Base-by-base conservation (phyloP, 208 protist species). In the Naegleria fowleri region DNA sequence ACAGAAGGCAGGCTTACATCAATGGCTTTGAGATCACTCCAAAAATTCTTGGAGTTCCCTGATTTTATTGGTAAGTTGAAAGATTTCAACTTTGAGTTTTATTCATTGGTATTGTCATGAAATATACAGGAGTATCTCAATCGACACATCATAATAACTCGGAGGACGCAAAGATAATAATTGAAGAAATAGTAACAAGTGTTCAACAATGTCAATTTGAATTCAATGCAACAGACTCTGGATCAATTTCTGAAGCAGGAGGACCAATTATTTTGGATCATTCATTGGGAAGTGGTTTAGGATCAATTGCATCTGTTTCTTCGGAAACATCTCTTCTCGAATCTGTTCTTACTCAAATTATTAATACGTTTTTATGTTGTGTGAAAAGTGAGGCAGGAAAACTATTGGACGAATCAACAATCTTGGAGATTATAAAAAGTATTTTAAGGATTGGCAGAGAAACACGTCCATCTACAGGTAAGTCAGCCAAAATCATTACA, bases 151-250 rank as follows among this genome's bases (percentile, higher is more conserved):
- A 36, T 36, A 36, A 5, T 36, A 87, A 87, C 29, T 36, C 40
- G 33, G 40, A 52, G 36, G 84, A 38, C 5, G 38, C 84, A 25
- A 87, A 87, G 40, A 19, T 6, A 2, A 15, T 9, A 0, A 43
- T 87, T n/a, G 15, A 52, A 43, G 84, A 87, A 87, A 87, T 87
- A n/a, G 39, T 87, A 16, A 9, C 36, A 15, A 15, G 40, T 6
- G 40, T 87, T 9, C 38, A 87, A 87, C 84, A 87, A n/a, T 48
- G 38, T 87, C 84, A 87, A 52, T 87, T 87, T 36, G 84, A 87
- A 55, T n/a, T 87, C 38, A 52, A 79, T 13, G 13, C 29, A 13
- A 79, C 29, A 36, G 67, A 79, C 36, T 0, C 16, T 41, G n/a
- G 19, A 29, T 67, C 55, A 22, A 1, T 67, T 2, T 67, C 55